Percentiles rank a stretch among this genome's conserved stretches.
phyloP scores from a whole-genome alignment of 2,329 filamentous ascomycete species.

The Sclerotinia spermophila region DNA sequence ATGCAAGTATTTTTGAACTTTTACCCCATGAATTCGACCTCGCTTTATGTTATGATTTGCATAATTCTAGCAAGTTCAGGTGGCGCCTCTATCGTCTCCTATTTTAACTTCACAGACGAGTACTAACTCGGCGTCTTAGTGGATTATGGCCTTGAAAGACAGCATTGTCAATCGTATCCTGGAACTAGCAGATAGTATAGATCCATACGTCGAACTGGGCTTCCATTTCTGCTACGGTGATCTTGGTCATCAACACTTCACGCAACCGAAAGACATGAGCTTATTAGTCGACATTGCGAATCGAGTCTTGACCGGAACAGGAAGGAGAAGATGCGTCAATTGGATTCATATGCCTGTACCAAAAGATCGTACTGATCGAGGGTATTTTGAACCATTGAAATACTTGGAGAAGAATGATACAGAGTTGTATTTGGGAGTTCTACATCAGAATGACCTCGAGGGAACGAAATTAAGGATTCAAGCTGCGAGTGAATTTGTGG shows the following conservation, averaged over 20 bases:
- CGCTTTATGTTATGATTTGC: too few species aligned
- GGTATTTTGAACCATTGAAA: slow-evolving; percentile 41
- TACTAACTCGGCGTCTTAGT: background rate
- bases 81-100: background rate
- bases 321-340: slow-evolving; percentile 36
- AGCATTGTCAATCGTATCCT: slow-evolving; percentile 38
- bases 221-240: slow-evolving; percentile 49
- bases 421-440: slow-evolving; percentile 42
- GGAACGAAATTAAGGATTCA: slow-evolving; percentile 41
- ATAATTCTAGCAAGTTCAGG: background rate
- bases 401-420: slow-evolving; percentile 35
- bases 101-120: background rate
- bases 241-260: slow-evolving; percentile 42
- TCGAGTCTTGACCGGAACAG: slow-evolving; percentile 28
- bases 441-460: slow-evolving; percentile 41
- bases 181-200: slow-evolving; percentile 36
- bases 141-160: slow-evolving; percentile 31
- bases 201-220: slow-evolving; percentile 41
- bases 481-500: slow-evolving; percentile 35
- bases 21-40: slow-evolving; percentile 2
- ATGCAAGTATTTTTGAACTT: background rate
- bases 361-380: slow-evolving; percentile 38
- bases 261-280: slow-evolving; percentile 39
- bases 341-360: slow-evolving; percentile 47
- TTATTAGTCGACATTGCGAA: slow-evolving; percentile 41